Base-by-base conservation (phyloP, 805 yeast genomes). In the Nakazawaea populi region DNA sequence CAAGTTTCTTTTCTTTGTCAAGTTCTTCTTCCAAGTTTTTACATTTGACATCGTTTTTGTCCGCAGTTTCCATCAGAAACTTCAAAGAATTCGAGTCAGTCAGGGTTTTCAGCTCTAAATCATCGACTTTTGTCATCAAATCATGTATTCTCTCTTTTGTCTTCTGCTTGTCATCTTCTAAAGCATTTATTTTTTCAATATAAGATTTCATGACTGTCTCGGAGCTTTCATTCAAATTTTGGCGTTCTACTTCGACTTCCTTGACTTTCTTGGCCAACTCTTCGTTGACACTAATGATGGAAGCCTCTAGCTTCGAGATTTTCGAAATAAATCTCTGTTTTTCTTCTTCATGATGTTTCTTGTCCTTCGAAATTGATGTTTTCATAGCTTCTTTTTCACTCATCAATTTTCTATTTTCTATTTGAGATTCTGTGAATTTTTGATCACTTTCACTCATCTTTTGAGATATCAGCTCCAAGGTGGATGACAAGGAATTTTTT, bases 171-270 rank as follows among this genome's bases (percentile, higher is more conserved):
- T 63, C 58, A 5, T 63, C 70, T 53, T 80, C 85, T 12, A 80
- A 58, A 7, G 54, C 56, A 12, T 68, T 64, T 7, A 79, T 70
- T 56, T 72, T 76, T 32, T 72, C 75, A 9, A 75, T 67, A 55
- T 77, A 79, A 50, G 77, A 80, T 54, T 74, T 70, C 0, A 77
- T 67, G 0, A 75, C 66, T 0, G 78, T 68, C 51, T 76, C 80
- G 0, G 85, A 79, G 46, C 67, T 75, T 48, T 76, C 76, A 49
- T 72, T 72, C 10, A 77, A 59, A 56, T 75, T 62, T 10, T 63
- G 66, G 49, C 85, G 65, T 56, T 80, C 85, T 35, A 68, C 69
- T 45, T 80, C 85, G 53, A 80, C 72, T 42, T 75, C 82, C 40
- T 62, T 53, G 1, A 57, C 56, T 54, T 75, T 79, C 18, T 56